These are phyloP conservation scores for Monosporascus sp. DNA, from an alignment of 2,329 filamentous ascomycete genomes.

Conservation along the genomic window DNA sequence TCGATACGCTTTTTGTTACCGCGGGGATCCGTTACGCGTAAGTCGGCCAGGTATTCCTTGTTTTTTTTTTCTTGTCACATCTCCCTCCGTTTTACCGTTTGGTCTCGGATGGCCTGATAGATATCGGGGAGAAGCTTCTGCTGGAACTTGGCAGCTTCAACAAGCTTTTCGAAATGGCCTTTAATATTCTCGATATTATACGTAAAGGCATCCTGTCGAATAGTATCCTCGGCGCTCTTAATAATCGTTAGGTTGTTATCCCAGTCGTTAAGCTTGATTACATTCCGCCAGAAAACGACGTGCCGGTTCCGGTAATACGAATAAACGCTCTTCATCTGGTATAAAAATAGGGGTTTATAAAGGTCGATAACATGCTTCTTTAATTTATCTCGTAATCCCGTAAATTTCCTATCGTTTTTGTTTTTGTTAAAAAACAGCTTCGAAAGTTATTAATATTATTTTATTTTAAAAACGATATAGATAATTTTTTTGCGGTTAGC, in stretches of 20 bases:
- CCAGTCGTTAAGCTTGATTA: conserved; percentile 32
- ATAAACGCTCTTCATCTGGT: conserved; percentile 36
- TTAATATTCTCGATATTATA: conserved; percentile 7
- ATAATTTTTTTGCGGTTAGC: no score
- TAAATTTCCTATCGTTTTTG: no score
- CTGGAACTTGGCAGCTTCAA: not conserved
- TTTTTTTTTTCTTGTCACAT: no score
- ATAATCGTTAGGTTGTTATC: conserved; percentile 23
- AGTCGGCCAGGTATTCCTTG: conserved; percentile 14
- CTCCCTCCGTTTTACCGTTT: no score
- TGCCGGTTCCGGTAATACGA: conserved; percentile 28
- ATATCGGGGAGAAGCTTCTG: no score
- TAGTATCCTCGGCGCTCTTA: conserved; percentile 19
- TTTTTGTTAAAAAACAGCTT: no score
- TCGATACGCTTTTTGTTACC: no score
- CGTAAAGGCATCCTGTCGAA: not conserved
- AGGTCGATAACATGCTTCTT: conserved; percentile 27
- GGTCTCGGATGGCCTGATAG: no score
- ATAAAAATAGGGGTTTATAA: conserved; percentile 34
- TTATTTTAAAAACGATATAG: no score
- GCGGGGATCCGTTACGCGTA: no score
- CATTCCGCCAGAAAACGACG: conserved; percentile 22
- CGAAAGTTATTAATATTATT: no score
- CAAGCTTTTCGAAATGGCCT: not conserved
- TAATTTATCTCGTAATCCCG: conserved; percentile 13